phyloP scores from a whole-genome alignment of 139 green algal genomes.

The Mychonastes homosphaera region DNA sequence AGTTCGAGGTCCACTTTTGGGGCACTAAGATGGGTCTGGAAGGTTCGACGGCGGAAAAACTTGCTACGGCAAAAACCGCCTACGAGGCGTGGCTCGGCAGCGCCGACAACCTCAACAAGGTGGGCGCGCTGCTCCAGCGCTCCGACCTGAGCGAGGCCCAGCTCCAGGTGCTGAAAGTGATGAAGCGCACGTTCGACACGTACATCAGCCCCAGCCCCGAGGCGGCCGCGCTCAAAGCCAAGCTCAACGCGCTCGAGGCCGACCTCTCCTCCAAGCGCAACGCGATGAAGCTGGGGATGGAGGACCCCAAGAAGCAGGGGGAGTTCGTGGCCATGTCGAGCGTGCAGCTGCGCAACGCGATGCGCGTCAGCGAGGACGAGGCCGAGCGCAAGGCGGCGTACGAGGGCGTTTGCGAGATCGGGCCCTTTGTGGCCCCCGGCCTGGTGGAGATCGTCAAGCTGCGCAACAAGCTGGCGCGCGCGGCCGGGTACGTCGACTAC shows the following conservation, averaged over 20 bases:
- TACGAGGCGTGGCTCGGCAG: constrained; percentile 55
- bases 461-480: constrained; percentile 56
- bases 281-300: constrained; percentile 58
- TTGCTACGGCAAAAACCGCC: constrained; percentile 51
- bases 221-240: constrained; percentile 37
- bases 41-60: constrained; percentile 31
- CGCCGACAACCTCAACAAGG: constrained; percentile 31
- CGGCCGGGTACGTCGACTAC: constrained; percentile 58
- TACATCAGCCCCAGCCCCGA: constrained; percentile 52
- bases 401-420: constrained; percentile 56
- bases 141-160: constrained; percentile 25
- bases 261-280: constrained; percentile 57
- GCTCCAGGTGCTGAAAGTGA: constrained; percentile 39
- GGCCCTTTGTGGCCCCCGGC: constrained; percentile 45
- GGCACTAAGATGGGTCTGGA: not conserved
- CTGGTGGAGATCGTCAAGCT: constrained; percentile 72
- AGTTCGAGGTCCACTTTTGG: not conserved
- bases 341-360: constrained; percentile 65
- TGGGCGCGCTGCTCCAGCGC: constrained; percentile 26
- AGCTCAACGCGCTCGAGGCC: constrained; percentile 54
- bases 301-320: too few relatives aligned
- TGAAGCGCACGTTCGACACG: constrained; percentile 57
- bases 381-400: constrained; percentile 47
- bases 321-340: too few relatives aligned
- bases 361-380: constrained; percentile 54